These are phyloP conservation scores for Globisporangium solare DNA, from an alignment of 352 stramenopile genomes.

Conservation along the genomic window DNA sequence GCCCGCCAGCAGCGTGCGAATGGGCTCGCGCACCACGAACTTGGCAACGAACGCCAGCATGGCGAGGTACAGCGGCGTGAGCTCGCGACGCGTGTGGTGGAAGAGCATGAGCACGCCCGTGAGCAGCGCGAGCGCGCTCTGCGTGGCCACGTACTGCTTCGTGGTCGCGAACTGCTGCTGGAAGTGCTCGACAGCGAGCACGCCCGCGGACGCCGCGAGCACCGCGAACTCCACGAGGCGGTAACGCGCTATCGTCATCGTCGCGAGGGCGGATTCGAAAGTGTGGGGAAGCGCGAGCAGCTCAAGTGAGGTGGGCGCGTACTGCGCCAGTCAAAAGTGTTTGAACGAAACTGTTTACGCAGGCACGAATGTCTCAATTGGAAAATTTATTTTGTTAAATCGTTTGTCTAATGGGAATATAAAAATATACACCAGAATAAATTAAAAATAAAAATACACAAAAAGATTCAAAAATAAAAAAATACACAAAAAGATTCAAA, in stretches of 20 bases:
- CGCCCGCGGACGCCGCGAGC: constrained; percentile 7
- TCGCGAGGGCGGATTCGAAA: too few relatives aligned
- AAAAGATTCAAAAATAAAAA: too few relatives aligned
- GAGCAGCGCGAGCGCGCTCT: constrained; percentile 8
- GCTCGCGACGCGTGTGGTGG: constrained; percentile 29
- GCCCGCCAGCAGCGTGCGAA: constrained; percentile 5
- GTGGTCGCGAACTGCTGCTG: constrained; percentile 8
- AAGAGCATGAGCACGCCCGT: constrained; percentile 19
- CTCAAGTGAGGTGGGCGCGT: too few relatives aligned
- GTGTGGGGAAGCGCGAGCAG: too few relatives aligned
- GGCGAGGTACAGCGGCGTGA: constrained; percentile 27
- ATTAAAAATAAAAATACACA: too few relatives aligned
- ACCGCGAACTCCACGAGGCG: constrained; percentile 21
- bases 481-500: too few relatives aligned
- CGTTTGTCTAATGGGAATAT: too few relatives aligned
- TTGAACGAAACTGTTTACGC: too few relatives aligned
- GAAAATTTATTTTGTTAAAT: too few relatives aligned
- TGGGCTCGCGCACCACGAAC: constrained; percentile 2
- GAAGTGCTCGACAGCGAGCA: constrained; percentile 6
- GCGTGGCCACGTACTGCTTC: constrained; percentile 9
- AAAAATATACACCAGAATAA: too few relatives aligned
- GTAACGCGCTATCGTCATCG: constrained; percentile 12
- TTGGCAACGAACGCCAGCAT: constrained; percentile 13
- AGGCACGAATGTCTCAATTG: too few relatives aligned
- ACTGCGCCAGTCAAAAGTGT: too few relatives aligned